A percentile compares a stretch with the other conserved stretches of the same genome.
Evolutionary conservation across 106 monocot genomes (phyloP).

Genomic region (Allium fistulosum): DNA sequence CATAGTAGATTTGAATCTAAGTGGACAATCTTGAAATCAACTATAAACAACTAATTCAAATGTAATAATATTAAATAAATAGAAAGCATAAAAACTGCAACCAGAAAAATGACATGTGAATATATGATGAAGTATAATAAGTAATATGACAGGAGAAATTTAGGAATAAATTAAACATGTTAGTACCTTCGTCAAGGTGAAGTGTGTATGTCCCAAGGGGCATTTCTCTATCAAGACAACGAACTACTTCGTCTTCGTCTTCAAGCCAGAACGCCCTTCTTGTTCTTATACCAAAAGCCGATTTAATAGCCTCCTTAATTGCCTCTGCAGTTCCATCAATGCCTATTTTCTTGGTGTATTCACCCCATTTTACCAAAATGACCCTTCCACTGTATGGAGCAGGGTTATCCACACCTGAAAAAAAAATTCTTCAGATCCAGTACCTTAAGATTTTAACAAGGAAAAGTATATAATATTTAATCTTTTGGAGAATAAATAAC

Average conservation of each 20-base stretch:
- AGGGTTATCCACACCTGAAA: constrained; percentile 50
- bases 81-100: too few species aligned
- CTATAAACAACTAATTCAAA: too few species aligned
- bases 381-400: constrained; percentile 68
- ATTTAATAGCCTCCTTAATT: constrained; percentile 93
- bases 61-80: too few species aligned
- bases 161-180: too few species aligned
- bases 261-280: constrained; percentile 93
- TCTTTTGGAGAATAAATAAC: too few species aligned
- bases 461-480: too few species aligned
- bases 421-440: background rate
- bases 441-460: too few species aligned
- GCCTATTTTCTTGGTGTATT: constrained; percentile 78
- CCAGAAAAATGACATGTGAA: too few species aligned
- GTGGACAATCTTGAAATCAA: too few species aligned
- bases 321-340: constrained; percentile 96
- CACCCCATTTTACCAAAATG: constrained; percentile 80
- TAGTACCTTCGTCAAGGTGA: constrained; percentile 83
- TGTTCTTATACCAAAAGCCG: constrained; percentile 86
- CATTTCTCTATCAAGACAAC: constrained; percentile 90
- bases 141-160: too few species aligned
- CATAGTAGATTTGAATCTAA: too few species aligned
- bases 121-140: too few species aligned
- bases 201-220: constrained; percentile 82
- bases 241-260: constrained; percentile 94